Percentiles rank a stretch among this genome's conserved stretches.
Evolutionary conservation across 106 monocot species (phyloP).

Genomic region (Platanthera guangdongensis): DNA sequence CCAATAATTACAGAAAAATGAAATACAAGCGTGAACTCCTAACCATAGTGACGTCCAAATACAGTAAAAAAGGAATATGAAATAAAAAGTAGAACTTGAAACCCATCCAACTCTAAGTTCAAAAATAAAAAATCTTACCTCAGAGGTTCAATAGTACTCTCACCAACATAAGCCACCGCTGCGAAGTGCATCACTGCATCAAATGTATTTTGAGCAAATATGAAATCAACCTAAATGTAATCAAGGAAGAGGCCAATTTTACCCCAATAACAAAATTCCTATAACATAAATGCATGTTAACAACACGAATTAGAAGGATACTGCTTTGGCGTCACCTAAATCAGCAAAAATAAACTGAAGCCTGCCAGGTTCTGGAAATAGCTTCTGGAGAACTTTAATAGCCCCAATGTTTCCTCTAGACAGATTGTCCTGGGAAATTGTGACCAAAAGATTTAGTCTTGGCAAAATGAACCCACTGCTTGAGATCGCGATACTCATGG

Average conservation of each 20-base stretch:
- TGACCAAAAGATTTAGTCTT: neutral
- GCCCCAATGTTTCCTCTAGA: slow-evolving; percentile 77
- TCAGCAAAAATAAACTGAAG: slow-evolving; percentile 67
- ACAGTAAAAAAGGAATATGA: neutral
- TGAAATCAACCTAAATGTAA: slow-evolving; percentile 31
- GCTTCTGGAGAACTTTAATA: slow-evolving; percentile 40
- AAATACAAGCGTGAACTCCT: neutral
- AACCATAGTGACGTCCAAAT: neutral
- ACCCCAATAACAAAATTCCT: neutral
- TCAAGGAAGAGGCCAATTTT: slow-evolving; percentile 22
- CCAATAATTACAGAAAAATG: neutral
- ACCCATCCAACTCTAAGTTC: neutral
- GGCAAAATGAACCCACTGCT: neutral
- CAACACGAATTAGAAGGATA: slow-evolving; percentile 29
- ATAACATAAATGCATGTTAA: neutral
- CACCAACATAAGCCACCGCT: slow-evolving; percentile 50
- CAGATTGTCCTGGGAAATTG: slow-evolving; percentile 59
- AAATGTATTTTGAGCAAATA: slow-evolving; percentile 46
- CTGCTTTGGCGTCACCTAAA: slow-evolving; percentile 57
- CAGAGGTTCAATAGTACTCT: slow-evolving; percentile 48
- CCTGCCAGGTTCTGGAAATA: slow-evolving; percentile 64
- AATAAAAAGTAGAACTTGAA: neutral
- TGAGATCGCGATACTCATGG: neutral
- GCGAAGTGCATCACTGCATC: slow-evolving; percentile 61
- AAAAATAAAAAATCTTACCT: slow-evolving; percentile 18